Percentiles rank a stretch among this genome's conserved stretches.
Evolutionary conservation across 176 grass and related monocot species (phyloP).

Genomic region (Carex cristatella): DNA sequence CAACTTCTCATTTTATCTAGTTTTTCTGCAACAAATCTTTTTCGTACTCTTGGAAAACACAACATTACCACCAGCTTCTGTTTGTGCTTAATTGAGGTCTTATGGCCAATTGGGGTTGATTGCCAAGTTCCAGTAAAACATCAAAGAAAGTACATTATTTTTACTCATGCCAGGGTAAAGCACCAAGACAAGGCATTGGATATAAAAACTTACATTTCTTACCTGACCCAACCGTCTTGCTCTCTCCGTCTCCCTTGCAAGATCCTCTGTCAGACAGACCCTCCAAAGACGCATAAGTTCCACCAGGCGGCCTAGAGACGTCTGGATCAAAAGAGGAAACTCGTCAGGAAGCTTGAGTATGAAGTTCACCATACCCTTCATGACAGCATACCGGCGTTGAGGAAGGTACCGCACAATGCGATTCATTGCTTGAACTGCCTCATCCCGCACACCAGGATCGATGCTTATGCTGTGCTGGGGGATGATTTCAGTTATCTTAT

Average conservation of each 20-base stretch:
- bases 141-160: not conserved
- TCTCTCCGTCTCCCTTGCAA: constrained; percentile 54
- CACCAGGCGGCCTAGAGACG: constrained; percentile 77
- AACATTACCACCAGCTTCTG: not conserved
- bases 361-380: constrained; percentile 98
- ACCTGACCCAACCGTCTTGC: constrained; percentile 43
- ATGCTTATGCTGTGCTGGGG: constrained; percentile 97
- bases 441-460: constrained; percentile 92
- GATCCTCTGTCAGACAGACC: constrained; percentile 79
- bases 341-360: constrained; percentile 97
- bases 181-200: not conserved
- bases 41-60: not conserved
- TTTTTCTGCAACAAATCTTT: not conserved
- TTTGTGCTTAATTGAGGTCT: not conserved
- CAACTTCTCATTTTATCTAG: not conserved
- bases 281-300: constrained; percentile 92
- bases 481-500: constrained; percentile 96
- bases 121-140: not conserved
- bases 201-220: constrained; percentile 32
- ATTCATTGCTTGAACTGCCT: constrained; percentile 90
- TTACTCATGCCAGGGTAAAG: not conserved
- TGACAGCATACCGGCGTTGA: constrained; percentile 84
- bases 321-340: constrained; percentile 90
- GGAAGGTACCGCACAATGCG: constrained; percentile 81
- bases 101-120: constrained; percentile 6